Percentiles rank a stretch among this genome's conserved stretches.
phyloP scores from a whole-genome alignment of 257 asterid species.

The Primulina huaijiensis region DNA sequence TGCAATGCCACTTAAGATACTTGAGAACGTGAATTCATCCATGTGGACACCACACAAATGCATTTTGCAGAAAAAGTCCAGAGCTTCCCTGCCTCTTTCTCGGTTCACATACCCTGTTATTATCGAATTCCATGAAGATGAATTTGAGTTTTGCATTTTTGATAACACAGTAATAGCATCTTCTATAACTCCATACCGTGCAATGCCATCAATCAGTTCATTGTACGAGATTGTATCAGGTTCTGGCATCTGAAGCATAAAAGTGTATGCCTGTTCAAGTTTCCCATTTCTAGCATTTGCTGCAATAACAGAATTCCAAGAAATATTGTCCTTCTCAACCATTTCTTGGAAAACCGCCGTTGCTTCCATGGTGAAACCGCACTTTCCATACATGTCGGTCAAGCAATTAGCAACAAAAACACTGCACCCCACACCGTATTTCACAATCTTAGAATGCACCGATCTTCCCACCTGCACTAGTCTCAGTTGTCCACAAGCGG shows the following conservation, averaged over 20 bases:
- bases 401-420: conserved; percentile 46
- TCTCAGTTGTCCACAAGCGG: conserved; percentile 64
- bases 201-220: conserved; percentile 66
- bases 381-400: conserved; percentile 86
- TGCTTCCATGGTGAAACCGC: conserved; percentile 50
- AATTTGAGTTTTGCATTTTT: conserved; percentile 54
- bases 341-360: conserved; percentile 37
- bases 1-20: conserved; percentile 66
- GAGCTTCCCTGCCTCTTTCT: conserved; percentile 47
- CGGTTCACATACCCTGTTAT: conserved; percentile 69
- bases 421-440: conserved; percentile 46
- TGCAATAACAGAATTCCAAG: conserved; percentile 79
- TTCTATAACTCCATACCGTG: conserved; percentile 60
- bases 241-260: conserved; percentile 51
- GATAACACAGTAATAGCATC: conserved; percentile 51
- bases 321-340: conserved; percentile 47
- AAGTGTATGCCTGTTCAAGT: conserved; percentile 48
- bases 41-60: conserved; percentile 36
- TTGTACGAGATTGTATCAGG: conserved; percentile 70
- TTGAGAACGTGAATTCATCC: conserved; percentile 80
- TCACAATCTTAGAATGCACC: conserved; percentile 75
- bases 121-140: conserved; percentile 88
- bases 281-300: conserved; percentile 70
- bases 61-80: conserved; percentile 56
- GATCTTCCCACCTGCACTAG: conserved; percentile 47